A percentile compares a stretch with the other conserved stretches of the same genome.
These are phyloP conservation scores for Penicillium sp. DNA, from an alignment of 2,329 filamentous ascomycete genomes.

Conservation along the genomic window DNA sequence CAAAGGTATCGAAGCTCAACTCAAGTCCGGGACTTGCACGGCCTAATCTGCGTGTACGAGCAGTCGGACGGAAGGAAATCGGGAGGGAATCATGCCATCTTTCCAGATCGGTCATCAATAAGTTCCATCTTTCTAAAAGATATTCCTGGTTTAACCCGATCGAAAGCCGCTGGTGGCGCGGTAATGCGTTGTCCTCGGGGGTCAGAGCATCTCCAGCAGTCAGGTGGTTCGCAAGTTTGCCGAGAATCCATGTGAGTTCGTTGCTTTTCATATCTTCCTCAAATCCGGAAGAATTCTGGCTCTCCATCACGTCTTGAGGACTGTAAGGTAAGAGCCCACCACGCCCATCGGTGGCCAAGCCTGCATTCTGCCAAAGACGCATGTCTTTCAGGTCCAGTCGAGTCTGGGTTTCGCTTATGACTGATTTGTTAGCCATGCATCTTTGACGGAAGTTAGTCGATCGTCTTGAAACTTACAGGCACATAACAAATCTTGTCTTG, in stretches of 20 bases:
- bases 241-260: not conserved
- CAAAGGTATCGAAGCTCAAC: not conserved
- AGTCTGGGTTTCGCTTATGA: constrained; percentile 18
- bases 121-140: not conserved
- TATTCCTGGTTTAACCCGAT: not conserved
- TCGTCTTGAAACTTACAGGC: constrained; percentile 12
- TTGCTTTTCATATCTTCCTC: not conserved
- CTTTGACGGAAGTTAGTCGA: not conserved
- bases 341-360: constrained; percentile 6
- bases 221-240: not conserved
- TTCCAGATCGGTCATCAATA: not conserved
- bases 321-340: not conserved
- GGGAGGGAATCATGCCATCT: not conserved
- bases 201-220: not conserved
- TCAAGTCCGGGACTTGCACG: not conserved
- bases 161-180: not conserved
- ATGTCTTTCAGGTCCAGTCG: constrained; percentile 15
- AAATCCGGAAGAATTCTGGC: not conserved
- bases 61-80: not conserved
- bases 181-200: not conserved
- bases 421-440: not conserved
- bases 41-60: not conserved
- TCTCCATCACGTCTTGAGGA: not conserved
- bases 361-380: constrained; percentile 17
- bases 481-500: constrained; percentile 18